Conservation (phyloP, 495 filamentous ascomycete genomes). For the Xylaria curta region DNA sequence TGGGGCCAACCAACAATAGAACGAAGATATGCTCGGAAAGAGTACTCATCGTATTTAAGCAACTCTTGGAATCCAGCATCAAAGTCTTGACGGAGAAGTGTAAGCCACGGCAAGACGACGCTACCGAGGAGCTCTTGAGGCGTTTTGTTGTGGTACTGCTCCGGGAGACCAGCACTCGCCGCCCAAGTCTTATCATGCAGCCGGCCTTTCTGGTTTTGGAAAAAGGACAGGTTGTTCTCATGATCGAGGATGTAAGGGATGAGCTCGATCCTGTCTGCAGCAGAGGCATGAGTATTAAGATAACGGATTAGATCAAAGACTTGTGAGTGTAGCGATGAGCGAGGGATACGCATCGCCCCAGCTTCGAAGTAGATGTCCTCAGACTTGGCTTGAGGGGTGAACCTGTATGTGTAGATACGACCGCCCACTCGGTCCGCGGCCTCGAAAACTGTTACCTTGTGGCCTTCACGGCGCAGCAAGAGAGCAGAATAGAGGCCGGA, state of each 20-base stretch:
- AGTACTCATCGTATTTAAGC: slow-evolving; percentile 24
- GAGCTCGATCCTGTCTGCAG: slow-evolving; percentile 23
- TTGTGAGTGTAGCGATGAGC: slow-evolving; percentile 22
- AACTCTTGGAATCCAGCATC: slow-evolving; percentile 15
- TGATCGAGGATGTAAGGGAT: slow-evolving; percentile 15
- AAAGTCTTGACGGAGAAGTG: slow-evolving; percentile 19
- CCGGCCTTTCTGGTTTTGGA: too few relatives aligned
- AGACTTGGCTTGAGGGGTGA: slow-evolving; percentile 23
- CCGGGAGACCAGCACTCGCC: too few relatives aligned
- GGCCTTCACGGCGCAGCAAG: slow-evolving; percentile 27
- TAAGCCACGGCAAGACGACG: slow-evolving; percentile 18
- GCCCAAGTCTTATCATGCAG: too few relatives aligned
- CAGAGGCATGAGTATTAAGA: slow-evolving; percentile 22
- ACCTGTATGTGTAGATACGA: slow-evolving; percentile 31
- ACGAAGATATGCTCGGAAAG: slow-evolving; percentile 22
- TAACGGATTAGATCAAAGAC: slow-evolving; percentile 30
- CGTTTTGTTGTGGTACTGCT: too few relatives aligned
- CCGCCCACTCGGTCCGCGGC: slow-evolving; percentile 29
- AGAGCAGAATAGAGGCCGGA: slow-evolving; percentile 34
- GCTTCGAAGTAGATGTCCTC: slow-evolving; percentile 30
- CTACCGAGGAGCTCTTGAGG: slow-evolving; percentile 18
- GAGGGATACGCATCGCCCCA: slow-evolving; percentile 32
- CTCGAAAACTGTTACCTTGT: slow-evolving; percentile 32
- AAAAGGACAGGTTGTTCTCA: too few relatives aligned
- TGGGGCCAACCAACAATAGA: slow-evolving; percentile 25